Evolutionary conservation across 176 grass and related monocot genomes (phyloP).

Genomic region (Triticum monococcum): DNA sequence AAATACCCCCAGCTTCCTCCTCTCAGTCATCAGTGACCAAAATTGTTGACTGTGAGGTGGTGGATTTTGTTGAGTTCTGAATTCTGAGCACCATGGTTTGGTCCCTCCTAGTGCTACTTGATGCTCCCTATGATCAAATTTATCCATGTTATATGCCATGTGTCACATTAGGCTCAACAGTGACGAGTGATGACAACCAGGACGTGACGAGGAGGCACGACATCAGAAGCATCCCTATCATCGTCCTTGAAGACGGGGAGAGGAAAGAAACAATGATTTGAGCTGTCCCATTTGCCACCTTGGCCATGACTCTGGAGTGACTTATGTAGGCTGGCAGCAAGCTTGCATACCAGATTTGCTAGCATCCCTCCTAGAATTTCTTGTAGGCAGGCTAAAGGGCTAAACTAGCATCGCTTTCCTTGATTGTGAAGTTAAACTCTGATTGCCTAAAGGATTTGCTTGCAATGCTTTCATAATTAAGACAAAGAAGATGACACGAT

Average conservation of each 20-base stretch:
- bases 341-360: not conserved
- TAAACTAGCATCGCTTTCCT: not conserved
- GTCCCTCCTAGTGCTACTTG: not conserved
- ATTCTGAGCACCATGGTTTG: not conserved
- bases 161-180: not conserved
- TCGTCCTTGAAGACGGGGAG: not conserved
- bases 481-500: not conserved
- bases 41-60: not conserved
- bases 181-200: not conserved
- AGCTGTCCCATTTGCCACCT: not conserved
- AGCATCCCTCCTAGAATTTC: not conserved
- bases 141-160: constrained; percentile 3
- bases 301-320: not conserved
- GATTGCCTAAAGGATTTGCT: not conserved
- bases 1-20: constrained; percentile 1
- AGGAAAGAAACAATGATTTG: not conserved
- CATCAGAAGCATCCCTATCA: not conserved
- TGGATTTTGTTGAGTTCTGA: constrained; percentile 6
- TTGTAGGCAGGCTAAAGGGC: not conserved
- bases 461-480: not conserved
- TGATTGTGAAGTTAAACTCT: not conserved
- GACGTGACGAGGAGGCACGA: not conserved
- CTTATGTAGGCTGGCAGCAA: not conserved
- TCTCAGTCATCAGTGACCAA: not conserved
- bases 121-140: not conserved